These are phyloP conservation scores for Leccinum pseudoinsigne DNA, from an alignment of 1,284 basidiomycete species.

Conservation along the genomic window DNA sequence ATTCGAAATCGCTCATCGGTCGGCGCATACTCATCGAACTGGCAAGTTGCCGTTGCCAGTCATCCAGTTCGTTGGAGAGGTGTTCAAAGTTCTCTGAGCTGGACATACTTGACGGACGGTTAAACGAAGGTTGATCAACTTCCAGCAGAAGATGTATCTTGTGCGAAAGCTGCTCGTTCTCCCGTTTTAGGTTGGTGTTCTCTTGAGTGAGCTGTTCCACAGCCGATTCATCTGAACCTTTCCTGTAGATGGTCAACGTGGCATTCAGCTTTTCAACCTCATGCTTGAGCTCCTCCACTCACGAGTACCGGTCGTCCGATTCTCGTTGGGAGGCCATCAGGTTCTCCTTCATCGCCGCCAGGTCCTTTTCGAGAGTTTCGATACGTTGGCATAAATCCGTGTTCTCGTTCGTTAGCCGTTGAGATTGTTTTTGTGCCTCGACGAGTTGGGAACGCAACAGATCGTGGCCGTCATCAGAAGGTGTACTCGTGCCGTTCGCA, in stretches of 20 bases:
- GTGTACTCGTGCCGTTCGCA: slow-evolving; percentile 80
- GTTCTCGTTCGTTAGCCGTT: slow-evolving; percentile 69
- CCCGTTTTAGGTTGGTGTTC: slow-evolving; percentile 73
- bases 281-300: slow-evolving; percentile 76
- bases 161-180: slow-evolving; percentile 83
- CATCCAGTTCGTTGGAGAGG: slow-evolving; percentile 76
- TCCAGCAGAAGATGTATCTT: slow-evolving; percentile 86
- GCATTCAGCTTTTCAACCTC: slow-evolving; percentile 80
- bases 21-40: slow-evolving; percentile 72
- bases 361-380: slow-evolving; percentile 72
- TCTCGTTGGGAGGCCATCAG: slow-evolving; percentile 71
- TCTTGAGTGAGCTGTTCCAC: slow-evolving; percentile 77
- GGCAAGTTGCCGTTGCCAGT: slow-evolving; percentile 79
- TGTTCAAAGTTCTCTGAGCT: slow-evolving; percentile 84
- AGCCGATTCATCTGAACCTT: slow-evolving; percentile 67
- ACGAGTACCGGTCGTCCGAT: slow-evolving; percentile 72
- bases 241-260: slow-evolving; percentile 74
- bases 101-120: slow-evolving; percentile 62
- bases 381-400: slow-evolving; percentile 77
- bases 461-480: slow-evolving; percentile 68
- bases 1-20: slow-evolving; percentile 70
- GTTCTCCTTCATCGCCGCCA: slow-evolving; percentile 71
- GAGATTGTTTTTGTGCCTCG: slow-evolving; percentile 72
- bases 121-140: slow-evolving; percentile 75
- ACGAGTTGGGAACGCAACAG: slow-evolving; percentile 64